These are phyloP conservation scores for Russula sp. DNA, from an alignment of 768 basidiomycete genomes.

Conservation along the genomic window DNA sequence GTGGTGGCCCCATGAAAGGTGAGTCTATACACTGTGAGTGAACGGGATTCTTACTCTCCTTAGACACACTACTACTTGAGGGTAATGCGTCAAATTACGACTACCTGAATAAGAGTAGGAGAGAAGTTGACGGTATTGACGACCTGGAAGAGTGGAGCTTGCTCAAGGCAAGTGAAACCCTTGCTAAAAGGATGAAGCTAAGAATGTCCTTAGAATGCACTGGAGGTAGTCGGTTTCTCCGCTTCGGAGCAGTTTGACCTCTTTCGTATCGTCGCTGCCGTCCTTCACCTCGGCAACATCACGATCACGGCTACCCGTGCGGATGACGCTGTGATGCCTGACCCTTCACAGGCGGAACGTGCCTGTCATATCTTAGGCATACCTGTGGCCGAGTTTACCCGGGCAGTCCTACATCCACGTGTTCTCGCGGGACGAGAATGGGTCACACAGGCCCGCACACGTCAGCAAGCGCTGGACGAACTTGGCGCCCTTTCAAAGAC, in stretches of 20 bases:
- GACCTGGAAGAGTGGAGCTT: conserved; percentile 85
- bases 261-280: conserved; percentile 89
- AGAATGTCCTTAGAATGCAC: conserved; percentile 53
- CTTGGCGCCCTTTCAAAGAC: conserved; percentile 90
- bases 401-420: conserved; percentile 83
- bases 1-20: conserved; percentile 71
- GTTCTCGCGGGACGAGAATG: conserved; percentile 95
- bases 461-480: conserved; percentile 91
- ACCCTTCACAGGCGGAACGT: conserved; percentile 81
- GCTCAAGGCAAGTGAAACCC: conserved; percentile 56
- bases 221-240: conserved; percentile 88
- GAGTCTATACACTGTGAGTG: conserved; percentile 31
- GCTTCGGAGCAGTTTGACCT: conserved; percentile 82
- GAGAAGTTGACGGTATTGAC: conserved; percentile 93
- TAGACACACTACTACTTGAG: conserved; percentile 72
- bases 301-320: conserved; percentile 71
- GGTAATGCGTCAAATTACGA: conserved; percentile 79
- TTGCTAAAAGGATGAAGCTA: neutral
- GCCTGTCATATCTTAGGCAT: conserved; percentile 91
- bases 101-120: conserved; percentile 84
- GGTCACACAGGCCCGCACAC: conserved; percentile 90
- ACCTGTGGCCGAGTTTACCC: conserved; percentile 81
- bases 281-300: conserved; percentile 96
- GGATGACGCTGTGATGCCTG: conserved; percentile 75
- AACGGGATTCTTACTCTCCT: conserved; percentile 14